A percentile compares a stretch with the other conserved stretches of the same genome.
Evolutionary conservation across 768 basidiomycete genomes (phyloP).

Genomic region (Boletus vermiculosoides): DNA sequence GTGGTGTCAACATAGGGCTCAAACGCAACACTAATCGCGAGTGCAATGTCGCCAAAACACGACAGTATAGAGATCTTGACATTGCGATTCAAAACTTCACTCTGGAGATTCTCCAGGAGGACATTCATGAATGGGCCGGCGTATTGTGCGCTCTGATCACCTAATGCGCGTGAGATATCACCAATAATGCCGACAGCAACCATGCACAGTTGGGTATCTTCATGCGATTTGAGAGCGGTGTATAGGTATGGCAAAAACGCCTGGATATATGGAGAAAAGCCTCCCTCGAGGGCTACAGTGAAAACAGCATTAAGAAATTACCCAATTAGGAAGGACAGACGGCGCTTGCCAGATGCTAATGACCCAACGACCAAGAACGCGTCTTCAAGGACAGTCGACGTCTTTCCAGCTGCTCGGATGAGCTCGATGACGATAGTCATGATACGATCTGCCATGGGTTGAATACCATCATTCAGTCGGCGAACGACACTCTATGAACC

Average conservation of each 20-base stretch:
- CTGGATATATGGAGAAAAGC: constrained; percentile 79
- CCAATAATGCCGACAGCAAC: constrained; percentile 96
- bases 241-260: constrained; percentile 86
- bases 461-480: constrained; percentile 77
- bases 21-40: constrained; percentile 84
- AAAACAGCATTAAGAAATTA: constrained; percentile 1
- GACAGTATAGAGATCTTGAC: constrained; percentile 97
- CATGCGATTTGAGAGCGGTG: constrained; percentile 86
- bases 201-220: constrained; percentile 94
- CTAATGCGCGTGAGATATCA: constrained; percentile 93
- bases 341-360: constrained; percentile 62
- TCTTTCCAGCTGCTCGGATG: constrained; percentile 84
- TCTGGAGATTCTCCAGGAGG: constrained; percentile 86
- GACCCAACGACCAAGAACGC: constrained; percentile 94
- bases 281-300: constrained; percentile 62
- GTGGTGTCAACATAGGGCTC: constrained; percentile 88
- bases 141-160: constrained; percentile 80
- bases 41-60: constrained; percentile 95
- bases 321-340: not conserved
- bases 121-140: constrained; percentile 89
- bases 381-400: constrained; percentile 93
- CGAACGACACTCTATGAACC: constrained; percentile 76
- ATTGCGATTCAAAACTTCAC: constrained; percentile 84
- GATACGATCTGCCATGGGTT: constrained; percentile 88
- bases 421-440: constrained; percentile 90